A percentile compares a stretch with the other conserved stretches of the same genome.
phyloP scores from a whole-genome alignment of 1,284 basidiomycete genomes.

The Ganoderma sp. region DNA sequence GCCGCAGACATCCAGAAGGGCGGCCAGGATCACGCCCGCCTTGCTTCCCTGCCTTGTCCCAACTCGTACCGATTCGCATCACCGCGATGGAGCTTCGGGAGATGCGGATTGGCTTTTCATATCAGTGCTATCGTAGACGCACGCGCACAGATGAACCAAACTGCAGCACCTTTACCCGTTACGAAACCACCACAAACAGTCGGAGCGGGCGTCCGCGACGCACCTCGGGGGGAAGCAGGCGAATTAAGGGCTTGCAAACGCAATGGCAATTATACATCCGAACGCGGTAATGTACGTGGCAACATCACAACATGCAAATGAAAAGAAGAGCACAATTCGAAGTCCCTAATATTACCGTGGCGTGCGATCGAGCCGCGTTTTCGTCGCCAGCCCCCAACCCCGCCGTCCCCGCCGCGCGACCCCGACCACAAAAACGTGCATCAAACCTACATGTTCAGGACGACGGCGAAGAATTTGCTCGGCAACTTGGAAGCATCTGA shows the following conservation, averaged over 20 bases:
- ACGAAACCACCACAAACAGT: not conserved
- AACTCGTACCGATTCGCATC: not conserved
- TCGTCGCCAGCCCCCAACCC: not conserved
- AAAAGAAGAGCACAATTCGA: not conserved
- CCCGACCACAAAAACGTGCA: not conserved
- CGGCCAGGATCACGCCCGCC: not conserved
- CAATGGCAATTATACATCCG: not conserved
- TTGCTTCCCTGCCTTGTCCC: constrained; percentile 4
- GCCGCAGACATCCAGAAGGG: not conserved
- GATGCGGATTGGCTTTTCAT: not conserved
- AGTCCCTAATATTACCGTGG: not conserved
- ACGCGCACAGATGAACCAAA: constrained; percentile 1
- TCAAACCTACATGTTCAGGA: constrained; percentile 6
- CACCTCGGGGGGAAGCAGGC: not conserved
- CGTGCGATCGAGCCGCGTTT: not conserved
- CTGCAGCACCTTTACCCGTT: not conserved
- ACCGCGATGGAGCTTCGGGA: not conserved
- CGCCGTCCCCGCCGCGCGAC: not conserved
- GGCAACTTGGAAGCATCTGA: constrained; percentile 2
- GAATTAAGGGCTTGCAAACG: not conserved
- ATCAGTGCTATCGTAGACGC: not conserved
- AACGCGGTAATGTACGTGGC: not conserved
- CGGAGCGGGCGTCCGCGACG: not conserved
- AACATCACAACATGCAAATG: not conserved
- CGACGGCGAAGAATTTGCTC: constrained; percentile 12